Conservation (phyloP, 768 basidiomycete genomes). For the Rhizopogon sp. region DNA sequence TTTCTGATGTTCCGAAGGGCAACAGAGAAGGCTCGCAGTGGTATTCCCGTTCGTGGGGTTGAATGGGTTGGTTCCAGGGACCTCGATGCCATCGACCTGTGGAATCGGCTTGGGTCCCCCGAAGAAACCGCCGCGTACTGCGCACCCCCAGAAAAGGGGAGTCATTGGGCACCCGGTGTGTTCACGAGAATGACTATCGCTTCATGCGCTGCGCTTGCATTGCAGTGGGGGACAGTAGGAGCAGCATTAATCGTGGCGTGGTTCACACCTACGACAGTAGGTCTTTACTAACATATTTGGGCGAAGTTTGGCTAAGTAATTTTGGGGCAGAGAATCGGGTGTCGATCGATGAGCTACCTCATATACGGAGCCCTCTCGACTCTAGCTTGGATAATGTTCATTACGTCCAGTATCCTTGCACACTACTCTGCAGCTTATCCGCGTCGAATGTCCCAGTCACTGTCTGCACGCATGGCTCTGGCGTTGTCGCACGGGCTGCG, state of each 20-base stretch:
- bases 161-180: constrained; percentile 12
- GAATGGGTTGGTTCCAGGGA: neutral
- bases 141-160: neutral
- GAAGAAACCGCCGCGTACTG: neutral
- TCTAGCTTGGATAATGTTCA: constrained; percentile 14
- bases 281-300: neutral
- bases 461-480: neutral
- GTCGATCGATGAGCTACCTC: constrained; percentile 16
- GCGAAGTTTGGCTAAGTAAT: neutral
- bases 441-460: too few species aligned
- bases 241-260: constrained; percentile 16
- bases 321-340: constrained; percentile 9
- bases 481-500: constrained; percentile 16
- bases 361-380: constrained; percentile 15
- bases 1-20: neutral
- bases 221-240: constrained; percentile 21
- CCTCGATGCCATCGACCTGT: too few species aligned
- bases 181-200: constrained; percentile 15
- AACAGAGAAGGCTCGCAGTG: constrained; percentile 5
- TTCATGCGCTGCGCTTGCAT: constrained; percentile 10
- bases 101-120: neutral
- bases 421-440: neutral
- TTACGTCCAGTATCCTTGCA: constrained; percentile 4
- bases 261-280: constrained; percentile 17
- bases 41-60: constrained; percentile 4